These are phyloP conservation scores for Herpotrichia juniperi DNA, from an alignment of 2,329 filamentous ascomycete genomes.

Conservation along the genomic window DNA sequence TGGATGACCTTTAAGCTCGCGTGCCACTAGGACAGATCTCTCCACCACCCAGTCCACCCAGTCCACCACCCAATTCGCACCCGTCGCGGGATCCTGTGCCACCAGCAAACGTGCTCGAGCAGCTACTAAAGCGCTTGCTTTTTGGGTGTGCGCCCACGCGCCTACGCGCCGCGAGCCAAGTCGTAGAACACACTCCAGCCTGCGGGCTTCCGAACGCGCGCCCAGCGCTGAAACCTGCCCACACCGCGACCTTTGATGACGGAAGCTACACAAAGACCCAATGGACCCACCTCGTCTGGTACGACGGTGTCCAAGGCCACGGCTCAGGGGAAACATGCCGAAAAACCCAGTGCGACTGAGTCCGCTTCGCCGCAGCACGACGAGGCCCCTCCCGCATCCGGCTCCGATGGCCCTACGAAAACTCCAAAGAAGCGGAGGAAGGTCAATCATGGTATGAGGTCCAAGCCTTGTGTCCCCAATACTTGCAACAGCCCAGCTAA, in stretches of 20 bases:
- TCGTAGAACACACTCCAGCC: slow-evolving; percentile 29
- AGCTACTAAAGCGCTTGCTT: slow-evolving; percentile 23
- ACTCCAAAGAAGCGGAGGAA: slow-evolving; percentile 58
- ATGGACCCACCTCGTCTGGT: slow-evolving; percentile 42
- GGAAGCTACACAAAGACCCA: slow-evolving; percentile 41
- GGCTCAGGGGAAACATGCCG: slow-evolving; percentile 34
- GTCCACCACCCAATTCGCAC: slow-evolving; percentile 13
- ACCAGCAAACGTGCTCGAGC: slow-evolving; percentile 37
- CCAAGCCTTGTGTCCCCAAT: slow-evolving; percentile 29
- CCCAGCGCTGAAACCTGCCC: slow-evolving; percentile 35
- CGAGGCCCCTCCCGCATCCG: slow-evolving; percentile 33
- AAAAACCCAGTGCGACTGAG: slow-evolving; percentile 31
- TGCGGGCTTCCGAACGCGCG: slow-evolving; percentile 31
- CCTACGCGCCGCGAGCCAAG: slow-evolving; percentile 25
- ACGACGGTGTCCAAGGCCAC: slow-evolving; percentile 40
- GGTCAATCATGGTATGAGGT: slow-evolving; percentile 57
- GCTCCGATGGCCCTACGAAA: slow-evolving; percentile 38
- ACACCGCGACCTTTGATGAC: slow-evolving; percentile 44
- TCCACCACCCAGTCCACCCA: slow-evolving; percentile 21
- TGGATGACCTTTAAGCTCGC: slow-evolving; percentile 14
- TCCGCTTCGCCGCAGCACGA: slow-evolving; percentile 33
- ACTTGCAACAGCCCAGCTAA: slow-evolving; percentile 35
- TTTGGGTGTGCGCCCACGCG: slow-evolving; percentile 24
- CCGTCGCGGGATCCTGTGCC: slow-evolving; percentile 18
- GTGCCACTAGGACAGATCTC: slow-evolving; percentile 27